phyloP scores from a whole-genome alignment of 352 stramenopile genomes.

The Phytopythium boreale region DNA sequence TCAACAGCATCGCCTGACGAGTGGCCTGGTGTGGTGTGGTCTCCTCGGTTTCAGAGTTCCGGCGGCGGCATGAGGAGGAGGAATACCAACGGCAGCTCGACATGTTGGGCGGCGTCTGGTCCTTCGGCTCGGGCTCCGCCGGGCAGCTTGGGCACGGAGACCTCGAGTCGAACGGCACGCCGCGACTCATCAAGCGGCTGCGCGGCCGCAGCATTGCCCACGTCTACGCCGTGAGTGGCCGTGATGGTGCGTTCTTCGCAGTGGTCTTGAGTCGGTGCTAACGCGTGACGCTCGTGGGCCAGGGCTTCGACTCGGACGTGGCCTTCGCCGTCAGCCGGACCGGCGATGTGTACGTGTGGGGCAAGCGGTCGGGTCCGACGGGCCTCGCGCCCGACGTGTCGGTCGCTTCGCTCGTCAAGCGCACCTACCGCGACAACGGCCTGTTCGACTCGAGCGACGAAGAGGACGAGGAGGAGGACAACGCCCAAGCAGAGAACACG shows the following conservation, averaged over 20 bases:
- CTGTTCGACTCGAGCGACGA: slow-evolving; percentile 55
- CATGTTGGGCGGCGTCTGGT: slow-evolving; percentile 82
- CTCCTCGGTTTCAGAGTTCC: slow-evolving; percentile 42
- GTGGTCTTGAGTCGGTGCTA: not conserved
- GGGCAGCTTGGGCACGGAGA: slow-evolving; percentile 76
- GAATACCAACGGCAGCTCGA: slow-evolving; percentile 73
- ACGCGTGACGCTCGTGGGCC: not conserved
- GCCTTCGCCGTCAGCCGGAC: slow-evolving; percentile 65
- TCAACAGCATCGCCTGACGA: not conserved
- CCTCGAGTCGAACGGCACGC: slow-evolving; percentile 47
- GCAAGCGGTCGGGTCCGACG: slow-evolving; percentile 56
- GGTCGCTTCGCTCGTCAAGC: slow-evolving; percentile 24
- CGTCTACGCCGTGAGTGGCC: slow-evolving; percentile 60
- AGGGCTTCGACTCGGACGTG: slow-evolving; percentile 84
- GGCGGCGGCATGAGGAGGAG: slow-evolving; percentile 47
- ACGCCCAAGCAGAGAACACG: not conserved
- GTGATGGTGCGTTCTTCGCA: not conserved
- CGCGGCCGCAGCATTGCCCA: slow-evolving; percentile 62
- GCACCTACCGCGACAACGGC: slow-evolving; percentile 46
- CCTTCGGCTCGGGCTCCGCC: slow-evolving; percentile 67
- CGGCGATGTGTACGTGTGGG: slow-evolving; percentile 80
- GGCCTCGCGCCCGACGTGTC: slow-evolving; percentile 38
- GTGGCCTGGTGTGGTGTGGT: no score
- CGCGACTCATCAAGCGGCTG: slow-evolving; percentile 68
- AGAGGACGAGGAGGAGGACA: slow-evolving; percentile 21